Evolutionary conservation across 2,329 filamentous ascomycete species (phyloP).

Genomic region (Phoma sp.): DNA sequence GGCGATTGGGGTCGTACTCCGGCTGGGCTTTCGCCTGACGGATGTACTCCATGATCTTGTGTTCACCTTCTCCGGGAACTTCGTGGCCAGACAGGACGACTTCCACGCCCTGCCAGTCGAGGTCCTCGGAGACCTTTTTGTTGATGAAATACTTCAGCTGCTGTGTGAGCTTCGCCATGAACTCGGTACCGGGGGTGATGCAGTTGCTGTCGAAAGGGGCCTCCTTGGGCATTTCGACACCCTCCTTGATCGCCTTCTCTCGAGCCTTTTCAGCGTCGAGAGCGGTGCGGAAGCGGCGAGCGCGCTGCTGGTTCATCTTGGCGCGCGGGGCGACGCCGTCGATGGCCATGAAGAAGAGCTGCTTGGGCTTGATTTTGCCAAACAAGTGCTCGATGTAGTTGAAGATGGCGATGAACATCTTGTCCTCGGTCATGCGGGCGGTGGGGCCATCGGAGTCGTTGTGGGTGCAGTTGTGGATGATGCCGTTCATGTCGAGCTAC

Average conservation of each 20-base stretch:
- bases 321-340: constrained; percentile 96
- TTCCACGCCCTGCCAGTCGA: constrained; percentile 96
- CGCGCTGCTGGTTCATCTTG: constrained; percentile 99
- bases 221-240: constrained; percentile 91
- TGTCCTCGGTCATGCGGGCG: constrained; percentile 93
- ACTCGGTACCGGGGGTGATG: constrained; percentile 95
- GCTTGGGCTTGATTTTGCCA: constrained; percentile 97
- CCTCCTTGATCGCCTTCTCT: constrained; percentile 89
- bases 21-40: constrained; percentile 95
- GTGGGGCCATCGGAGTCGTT: constrained; percentile 92
- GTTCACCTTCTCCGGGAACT: constrained; percentile 96
- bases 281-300: constrained; percentile 92
- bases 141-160: constrained; percentile 98
- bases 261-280: constrained; percentile 87
- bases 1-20: constrained; percentile 88
- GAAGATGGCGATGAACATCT: constrained; percentile 99
- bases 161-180: constrained; percentile 94
- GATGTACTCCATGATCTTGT: constrained; percentile 99
- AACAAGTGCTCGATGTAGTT: constrained; percentile 99
- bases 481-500: constrained; percentile 95
- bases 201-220: constrained; percentile 98
- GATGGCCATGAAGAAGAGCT: constrained; percentile 99
- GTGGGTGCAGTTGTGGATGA: constrained; percentile 98
- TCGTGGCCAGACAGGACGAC: constrained; percentile 97
- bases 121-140: constrained; percentile 97